Percentiles rank a stretch among this genome's conserved stretches.
Conservation (phyloP, 1,139 yeast species). For the Lodderomyces jiufengensis region DNA sequence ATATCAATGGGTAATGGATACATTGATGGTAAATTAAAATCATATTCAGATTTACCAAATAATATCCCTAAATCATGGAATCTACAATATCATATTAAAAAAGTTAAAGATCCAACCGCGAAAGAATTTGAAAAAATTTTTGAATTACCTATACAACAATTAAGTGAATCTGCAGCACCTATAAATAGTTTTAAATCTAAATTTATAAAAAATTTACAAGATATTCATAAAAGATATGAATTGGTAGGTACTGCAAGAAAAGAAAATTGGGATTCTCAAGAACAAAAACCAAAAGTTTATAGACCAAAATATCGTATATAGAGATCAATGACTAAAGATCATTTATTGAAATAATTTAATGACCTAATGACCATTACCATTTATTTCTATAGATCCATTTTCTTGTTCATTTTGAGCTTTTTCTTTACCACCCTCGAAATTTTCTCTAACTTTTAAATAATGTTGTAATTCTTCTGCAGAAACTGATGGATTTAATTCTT, state of each 20-base stretch:
- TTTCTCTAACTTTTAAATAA: conserved; percentile 70
- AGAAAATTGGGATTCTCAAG: conserved; percentile 7
- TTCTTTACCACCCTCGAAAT: conserved; percentile 62
- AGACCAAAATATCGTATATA: conserved; percentile 9
- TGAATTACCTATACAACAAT: conserved; percentile 5
- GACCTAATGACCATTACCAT: conserved; percentile 5
- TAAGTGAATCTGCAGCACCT: conserved; percentile 2
- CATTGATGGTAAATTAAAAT: conserved; percentile 1
- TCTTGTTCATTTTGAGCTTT: conserved; percentile 19
- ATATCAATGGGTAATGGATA: conserved; percentile 4
- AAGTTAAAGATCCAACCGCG: neutral
- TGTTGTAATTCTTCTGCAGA: conserved; percentile 84
- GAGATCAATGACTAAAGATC: no score
- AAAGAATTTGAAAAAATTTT: conserved; percentile 4
- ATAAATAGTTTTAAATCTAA: neutral
- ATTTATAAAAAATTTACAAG: neutral
- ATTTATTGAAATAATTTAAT: no score
- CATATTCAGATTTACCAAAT: conserved; percentile 4
- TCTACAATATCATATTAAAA: conserved; percentile 7
- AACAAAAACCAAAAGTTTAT: conserved; percentile 8
- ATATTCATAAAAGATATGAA: conserved; percentile 6
- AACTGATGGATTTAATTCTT: conserved; percentile 76
- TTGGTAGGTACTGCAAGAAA: conserved; percentile 9
- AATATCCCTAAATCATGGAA: conserved; percentile 6
- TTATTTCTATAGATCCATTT: neutral